Conservation (phyloP, 2,329 filamentous ascomycete genomes). For the Ceratocystis smalleyi region DNA sequence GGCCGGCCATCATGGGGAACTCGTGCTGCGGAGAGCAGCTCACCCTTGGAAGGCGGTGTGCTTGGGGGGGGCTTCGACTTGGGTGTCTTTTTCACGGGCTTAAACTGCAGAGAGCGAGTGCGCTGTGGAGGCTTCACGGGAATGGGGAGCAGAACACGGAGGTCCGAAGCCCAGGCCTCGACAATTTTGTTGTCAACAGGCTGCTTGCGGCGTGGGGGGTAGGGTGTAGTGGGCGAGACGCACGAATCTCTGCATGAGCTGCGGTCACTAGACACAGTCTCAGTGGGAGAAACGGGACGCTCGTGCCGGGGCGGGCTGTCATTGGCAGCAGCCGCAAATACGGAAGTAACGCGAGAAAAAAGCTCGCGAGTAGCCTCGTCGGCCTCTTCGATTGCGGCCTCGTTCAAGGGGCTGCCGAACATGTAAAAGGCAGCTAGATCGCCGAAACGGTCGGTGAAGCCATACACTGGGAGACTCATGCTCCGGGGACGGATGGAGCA, state of each 20-base stretch:
- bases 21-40: slow-evolving; percentile 1
- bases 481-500: slow-evolving; percentile 27
- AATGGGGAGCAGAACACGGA: slow-evolving; percentile 5
- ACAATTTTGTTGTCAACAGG: slow-evolving; percentile 5
- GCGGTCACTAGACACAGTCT: slow-evolving; percentile 17
- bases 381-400: slow-evolving; percentile 1
- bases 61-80: slow-evolving; percentile 3
- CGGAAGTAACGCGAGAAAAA: slow-evolving; percentile 9
- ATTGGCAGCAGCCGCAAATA: slow-evolving; percentile 6
- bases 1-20: slow-evolving; percentile 4
- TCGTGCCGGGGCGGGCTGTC: slow-evolving; percentile 7
- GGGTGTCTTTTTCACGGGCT: slow-evolving; percentile 11
- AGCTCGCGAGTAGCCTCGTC: slow-evolving; percentile 10
- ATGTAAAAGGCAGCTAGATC: slow-evolving; percentile 34
- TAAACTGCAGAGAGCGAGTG: slow-evolving; percentile 12
- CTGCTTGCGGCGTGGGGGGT: slow-evolving; percentile 8
- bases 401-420: slow-evolving; percentile 26
- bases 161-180: slow-evolving; percentile 12
- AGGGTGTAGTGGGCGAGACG: slow-evolving; percentile 16
- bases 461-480: slow-evolving; percentile 35
- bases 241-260: slow-evolving; percentile 16
- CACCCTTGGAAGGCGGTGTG: slow-evolving; percentile 12
- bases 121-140: slow-evolving; percentile 13
- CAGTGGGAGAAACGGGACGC: slow-evolving; percentile 15
- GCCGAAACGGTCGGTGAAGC: slow-evolving; percentile 29